Evolutionary conservation across 345 rosid genomes (phyloP).

Genomic region (Citrus mangshanensis): DNA sequence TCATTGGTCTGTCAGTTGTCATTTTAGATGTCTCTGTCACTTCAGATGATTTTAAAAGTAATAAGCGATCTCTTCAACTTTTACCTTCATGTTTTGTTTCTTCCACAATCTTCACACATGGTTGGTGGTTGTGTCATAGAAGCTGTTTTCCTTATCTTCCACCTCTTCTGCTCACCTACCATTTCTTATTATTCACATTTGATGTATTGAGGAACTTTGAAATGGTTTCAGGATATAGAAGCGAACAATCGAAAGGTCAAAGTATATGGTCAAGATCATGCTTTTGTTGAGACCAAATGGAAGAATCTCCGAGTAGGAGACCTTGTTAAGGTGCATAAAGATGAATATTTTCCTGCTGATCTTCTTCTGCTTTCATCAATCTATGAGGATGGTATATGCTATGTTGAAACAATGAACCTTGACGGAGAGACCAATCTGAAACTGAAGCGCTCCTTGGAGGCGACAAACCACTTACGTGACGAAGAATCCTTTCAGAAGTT

Average conservation of each 20-base stretch:
- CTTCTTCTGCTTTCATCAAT: slow-evolving; percentile 79
- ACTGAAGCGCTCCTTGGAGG: slow-evolving; percentile 68
- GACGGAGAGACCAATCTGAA: slow-evolving; percentile 94
- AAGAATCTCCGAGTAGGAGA: slow-evolving; percentile 76
- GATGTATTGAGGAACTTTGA: slow-evolving; percentile 8
- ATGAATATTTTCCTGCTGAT: slow-evolving; percentile 92
- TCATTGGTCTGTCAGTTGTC: not conserved
- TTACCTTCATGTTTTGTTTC: slow-evolving; percentile 5
- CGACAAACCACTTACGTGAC: slow-evolving; percentile 33
- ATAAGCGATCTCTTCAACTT: not conserved
- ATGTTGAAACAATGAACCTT: slow-evolving; percentile 91
- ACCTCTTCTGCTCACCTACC: not conserved
- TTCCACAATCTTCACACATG: not conserved
- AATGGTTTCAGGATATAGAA: slow-evolving; percentile 64
- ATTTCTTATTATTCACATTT: not conserved
- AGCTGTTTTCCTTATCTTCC: not conserved
- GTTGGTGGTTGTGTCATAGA: not conserved
- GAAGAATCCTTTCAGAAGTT: slow-evolving; percentile 44
- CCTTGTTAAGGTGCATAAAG: slow-evolving; percentile 61
- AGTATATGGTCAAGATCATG: slow-evolving; percentile 34
- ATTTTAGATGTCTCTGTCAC: not conserved
- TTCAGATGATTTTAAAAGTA: not conserved
- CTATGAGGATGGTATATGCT: slow-evolving; percentile 76
- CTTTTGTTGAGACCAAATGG: slow-evolving; percentile 57
- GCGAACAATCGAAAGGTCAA: slow-evolving; percentile 74